phyloP scores from a whole-genome alignment of 2,329 filamentous ascomycete species.

The Rutstroemia sp. region DNA sequence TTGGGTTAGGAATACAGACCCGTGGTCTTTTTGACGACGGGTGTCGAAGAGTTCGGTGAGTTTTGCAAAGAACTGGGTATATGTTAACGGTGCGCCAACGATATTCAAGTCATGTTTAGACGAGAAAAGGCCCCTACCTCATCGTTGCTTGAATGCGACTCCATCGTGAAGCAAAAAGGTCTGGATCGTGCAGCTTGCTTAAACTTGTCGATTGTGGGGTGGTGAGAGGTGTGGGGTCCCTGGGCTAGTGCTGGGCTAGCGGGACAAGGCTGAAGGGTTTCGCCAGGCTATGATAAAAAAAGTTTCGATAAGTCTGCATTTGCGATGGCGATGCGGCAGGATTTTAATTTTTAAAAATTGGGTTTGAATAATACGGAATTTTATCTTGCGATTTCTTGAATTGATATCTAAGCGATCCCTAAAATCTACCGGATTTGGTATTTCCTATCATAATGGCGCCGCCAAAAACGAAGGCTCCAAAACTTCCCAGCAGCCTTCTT shows the following conservation, averaged over 20 bases:
- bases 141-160: slow-evolving; percentile 50
- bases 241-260: not conserved
- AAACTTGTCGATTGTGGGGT: slow-evolving; percentile 14
- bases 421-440: not conserved
- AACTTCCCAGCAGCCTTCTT: slow-evolving; percentile 37
- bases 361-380: too few species aligned
- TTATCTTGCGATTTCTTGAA: too few species aligned
- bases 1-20: slow-evolving; percentile 67
- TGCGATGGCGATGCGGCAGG: too few species aligned
- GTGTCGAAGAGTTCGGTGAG: slow-evolving; percentile 4
- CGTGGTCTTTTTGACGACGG: slow-evolving; percentile 53
- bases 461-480: slow-evolving; percentile 31
- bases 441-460: slow-evolving; percentile 17
- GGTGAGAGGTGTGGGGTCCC: slow-evolving; percentile 10
- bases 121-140: slow-evolving; percentile 37
- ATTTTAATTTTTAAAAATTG: too few species aligned
- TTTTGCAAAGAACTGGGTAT: slow-evolving; percentile 56
- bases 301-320: not conserved
- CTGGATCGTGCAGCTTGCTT: slow-evolving; percentile 13
- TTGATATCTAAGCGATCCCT: not conserved
- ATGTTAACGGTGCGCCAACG: not conserved
- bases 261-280: slow-evolving; percentile 1
- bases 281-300: not conserved
- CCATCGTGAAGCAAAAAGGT: slow-evolving; percentile 32
- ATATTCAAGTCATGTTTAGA: too few species aligned